Base-by-base conservation (phyloP, 2,329 filamentous ascomycete genomes). In the Colletotrichum truncatum region DNA sequence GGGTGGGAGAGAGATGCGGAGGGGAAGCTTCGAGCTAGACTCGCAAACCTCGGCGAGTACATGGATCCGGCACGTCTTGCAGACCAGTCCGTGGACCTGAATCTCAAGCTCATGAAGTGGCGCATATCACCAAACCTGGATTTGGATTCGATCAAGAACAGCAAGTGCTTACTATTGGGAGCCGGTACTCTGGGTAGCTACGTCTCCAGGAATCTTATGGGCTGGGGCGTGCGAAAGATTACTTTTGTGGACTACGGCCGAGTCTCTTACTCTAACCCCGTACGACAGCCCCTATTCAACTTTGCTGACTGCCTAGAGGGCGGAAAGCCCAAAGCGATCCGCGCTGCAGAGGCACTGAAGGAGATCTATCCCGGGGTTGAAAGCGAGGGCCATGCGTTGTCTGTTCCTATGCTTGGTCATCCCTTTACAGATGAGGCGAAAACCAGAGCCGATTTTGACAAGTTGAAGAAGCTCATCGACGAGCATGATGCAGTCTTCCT, bases 91-190 rank as follows among this genome's bases (percentile, higher is more conserved):
- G 95, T 98, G 9, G 96, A 99, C 73, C 85, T 99, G 64, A 99
- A 99, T 73, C 84, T 98, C 66, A 98, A 98, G 79, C 85, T 99
- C 63, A 99, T 99, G 90, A 99, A 98, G 80, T 99, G 96, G 96
- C 90, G 96, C 38, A 93, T 99, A 72, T 93, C 94, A 7, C 96
- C 96, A 0, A 90, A 90, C 53, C 86, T 99, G 39, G 87, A 98
- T 74, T 87, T 99, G 9, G 94, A 98, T 28, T 87, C 87, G 28
- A 94, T 98, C 75, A 98, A 97, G 74, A 87, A 91, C 62, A 95
- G 93, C 4, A 97, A 90, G 74, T 99, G 96, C 74, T 85, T 99
- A 14, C 82, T 99, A 3, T 87, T 99, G 2, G 96, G 96, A 4
- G 94, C 96, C 1, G 96, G 96, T 12, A 99, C 96, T 0, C 84